Percentiles rank a stretch among this genome's conserved stretches.
Evolutionary conservation across 768 basidiomycete species (phyloP).

Genomic region (Boletellus ananiceps): DNA sequence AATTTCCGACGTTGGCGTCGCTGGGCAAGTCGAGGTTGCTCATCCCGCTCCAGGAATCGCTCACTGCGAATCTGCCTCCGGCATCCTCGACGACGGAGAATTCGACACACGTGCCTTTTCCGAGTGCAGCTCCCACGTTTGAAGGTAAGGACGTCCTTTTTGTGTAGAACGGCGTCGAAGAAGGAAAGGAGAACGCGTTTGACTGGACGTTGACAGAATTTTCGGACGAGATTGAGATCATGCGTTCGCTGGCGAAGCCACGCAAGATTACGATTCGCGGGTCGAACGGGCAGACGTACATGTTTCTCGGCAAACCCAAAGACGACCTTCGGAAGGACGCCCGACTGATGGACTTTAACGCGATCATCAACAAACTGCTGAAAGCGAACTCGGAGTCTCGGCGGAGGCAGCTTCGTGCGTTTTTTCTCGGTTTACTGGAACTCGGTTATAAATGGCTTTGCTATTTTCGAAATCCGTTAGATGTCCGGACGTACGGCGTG

Average conservation of each 20-base stretch:
- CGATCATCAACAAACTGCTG: constrained; percentile 94
- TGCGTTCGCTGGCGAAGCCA: constrained; percentile 88
- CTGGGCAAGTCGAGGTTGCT: constrained; percentile 68
- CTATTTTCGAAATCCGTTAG: constrained; percentile 26
- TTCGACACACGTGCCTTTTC: constrained; percentile 77
- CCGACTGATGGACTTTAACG: constrained; percentile 95
- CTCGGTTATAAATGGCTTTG: too few relatives aligned
- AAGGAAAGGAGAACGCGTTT: constrained; percentile 37
- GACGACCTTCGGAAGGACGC: constrained; percentile 98
- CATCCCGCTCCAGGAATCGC: constrained; percentile 88
- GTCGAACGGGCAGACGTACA: constrained; percentile 78
- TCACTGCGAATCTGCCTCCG: constrained; percentile 86
- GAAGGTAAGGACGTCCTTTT: constrained; percentile 36
- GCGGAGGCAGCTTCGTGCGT: constrained; percentile 81
- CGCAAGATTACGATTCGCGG: constrained; percentile 85
- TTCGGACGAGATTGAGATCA: constrained; percentile 79
- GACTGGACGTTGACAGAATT: constrained; percentile 48
- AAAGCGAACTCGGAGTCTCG: constrained; percentile 93
- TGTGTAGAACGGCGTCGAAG: background rate
- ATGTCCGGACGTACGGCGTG: constrained; percentile 97
- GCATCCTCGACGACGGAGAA: constrained; percentile 45
- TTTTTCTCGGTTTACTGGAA: too few relatives aligned
- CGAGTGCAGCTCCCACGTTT: constrained; percentile 70
- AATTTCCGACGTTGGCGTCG: constrained; percentile 49
- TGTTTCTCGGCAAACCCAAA: constrained; percentile 94